phyloP scores from a whole-genome alignment of 257 asterid species.

The Cynanchum wilfordii region DNA sequence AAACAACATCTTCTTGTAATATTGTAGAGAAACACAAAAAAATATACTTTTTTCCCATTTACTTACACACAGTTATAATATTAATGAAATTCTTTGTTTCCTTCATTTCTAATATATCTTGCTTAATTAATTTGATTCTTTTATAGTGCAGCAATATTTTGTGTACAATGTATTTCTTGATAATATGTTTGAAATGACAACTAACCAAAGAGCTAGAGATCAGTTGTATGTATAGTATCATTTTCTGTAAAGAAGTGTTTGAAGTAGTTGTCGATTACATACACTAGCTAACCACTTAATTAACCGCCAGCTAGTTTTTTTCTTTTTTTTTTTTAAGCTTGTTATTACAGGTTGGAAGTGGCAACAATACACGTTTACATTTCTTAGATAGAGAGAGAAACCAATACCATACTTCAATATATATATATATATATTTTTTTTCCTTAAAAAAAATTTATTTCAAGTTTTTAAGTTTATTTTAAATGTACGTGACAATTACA shows the following conservation, averaged over 20 bases:
- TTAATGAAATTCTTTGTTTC: neutral
- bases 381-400: neutral
- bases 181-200: neutral
- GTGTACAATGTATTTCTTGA: neutral
- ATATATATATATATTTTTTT: too few species aligned
- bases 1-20: too few species aligned
- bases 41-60: too few species aligned
- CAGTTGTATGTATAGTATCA: neutral
- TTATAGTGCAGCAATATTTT: neutral
- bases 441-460: too few species aligned
- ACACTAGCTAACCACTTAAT: neutral
- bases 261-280: neutral
- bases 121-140: too few species aligned
- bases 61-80: neutral
- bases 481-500: too few species aligned
- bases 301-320: neutral
- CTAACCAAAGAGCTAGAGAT: neutral
- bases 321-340: too few species aligned
- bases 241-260: neutral
- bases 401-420: too few species aligned
- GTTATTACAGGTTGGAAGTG: neutral
- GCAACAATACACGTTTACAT: neutral
- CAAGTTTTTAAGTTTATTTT: too few species aligned
- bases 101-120: neutral
- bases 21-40: neutral